These are phyloP conservation scores for Mrakia blollopis DNA, from an alignment of 768 basidiomycete species.

Conservation along the genomic window DNA sequence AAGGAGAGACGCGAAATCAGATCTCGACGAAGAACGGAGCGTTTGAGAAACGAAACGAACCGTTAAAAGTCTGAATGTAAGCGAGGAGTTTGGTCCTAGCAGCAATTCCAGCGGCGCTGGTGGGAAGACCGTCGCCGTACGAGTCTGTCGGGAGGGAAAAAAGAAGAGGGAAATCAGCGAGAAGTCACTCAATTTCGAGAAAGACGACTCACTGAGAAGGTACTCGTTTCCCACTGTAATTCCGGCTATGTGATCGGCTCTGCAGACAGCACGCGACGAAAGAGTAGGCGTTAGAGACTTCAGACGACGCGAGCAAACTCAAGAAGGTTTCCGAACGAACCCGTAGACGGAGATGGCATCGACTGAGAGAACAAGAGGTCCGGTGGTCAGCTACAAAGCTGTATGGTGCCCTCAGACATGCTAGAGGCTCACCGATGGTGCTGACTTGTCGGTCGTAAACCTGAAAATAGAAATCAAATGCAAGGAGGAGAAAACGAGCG, in stretches of 20 bases:
- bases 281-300: neutral
- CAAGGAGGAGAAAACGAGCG: conserved; percentile 1
- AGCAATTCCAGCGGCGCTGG: conserved; percentile 54
- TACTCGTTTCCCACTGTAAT: conserved; percentile 78
- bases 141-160: neutral
- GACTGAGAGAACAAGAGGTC: neutral
- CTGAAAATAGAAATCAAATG: conserved; percentile 3
- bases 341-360: conserved; percentile 17
- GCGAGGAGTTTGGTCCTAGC: conserved; percentile 63
- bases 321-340: neutral
- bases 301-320: no score
- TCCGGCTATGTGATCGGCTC: conserved; percentile 52
- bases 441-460: conserved; percentile 71
- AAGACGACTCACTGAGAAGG: neutral
- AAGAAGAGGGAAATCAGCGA: no score
- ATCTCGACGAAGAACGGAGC: no score
- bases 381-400: neutral
- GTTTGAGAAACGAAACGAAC: no score
- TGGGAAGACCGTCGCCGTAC: conserved; percentile 52
- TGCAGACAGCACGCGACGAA: neutral
- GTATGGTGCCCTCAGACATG: no score
- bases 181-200: no score
- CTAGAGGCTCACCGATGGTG: conserved; percentile 32
- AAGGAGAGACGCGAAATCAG: no score
- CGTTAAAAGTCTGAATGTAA: conserved; percentile 49